Evolutionary conservation across 1,284 basidiomycete genomes (phyloP).

Genomic region (Melanopsichium pennsylvanicum): DNA sequence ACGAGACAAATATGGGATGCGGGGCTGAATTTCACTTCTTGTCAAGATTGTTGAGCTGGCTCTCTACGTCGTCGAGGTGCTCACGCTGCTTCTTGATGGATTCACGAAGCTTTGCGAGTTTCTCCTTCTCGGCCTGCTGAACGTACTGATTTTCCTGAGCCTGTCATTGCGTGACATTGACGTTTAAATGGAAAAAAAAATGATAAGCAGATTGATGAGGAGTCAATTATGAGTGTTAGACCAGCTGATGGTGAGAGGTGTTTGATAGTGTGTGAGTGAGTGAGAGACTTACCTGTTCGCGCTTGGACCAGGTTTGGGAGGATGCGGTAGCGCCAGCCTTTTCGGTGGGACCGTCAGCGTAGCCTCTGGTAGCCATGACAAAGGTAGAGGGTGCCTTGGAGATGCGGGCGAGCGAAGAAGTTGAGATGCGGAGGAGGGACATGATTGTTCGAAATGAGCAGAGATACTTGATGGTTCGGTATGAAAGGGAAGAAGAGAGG

Average conservation of each 20-base stretch:
- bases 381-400: conserved; percentile 42
- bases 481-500: background rate
- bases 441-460: conserved; percentile 20
- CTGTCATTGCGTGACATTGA: conserved; percentile 13
- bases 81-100: conserved; percentile 56
- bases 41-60: conserved; percentile 50
- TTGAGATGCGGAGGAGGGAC: conserved; percentile 47
- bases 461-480: too few relatives aligned
- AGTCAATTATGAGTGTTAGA: too few relatives aligned
- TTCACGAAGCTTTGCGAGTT: conserved; percentile 54
- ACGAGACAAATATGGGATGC: background rate
- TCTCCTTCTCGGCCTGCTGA: conserved; percentile 56
- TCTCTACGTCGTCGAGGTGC: conserved; percentile 52
- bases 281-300: conserved; percentile 55
- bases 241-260: too few relatives aligned
- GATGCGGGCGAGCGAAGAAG: conserved; percentile 42
- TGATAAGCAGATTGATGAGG: too few relatives aligned
- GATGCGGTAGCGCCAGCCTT: conserved; percentile 52
- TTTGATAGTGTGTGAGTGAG: too few relatives aligned
- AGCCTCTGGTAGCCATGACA: conserved; percentile 41
- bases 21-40: conserved; percentile 34
- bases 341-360: conserved; percentile 49
- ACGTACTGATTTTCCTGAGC: conserved; percentile 58
- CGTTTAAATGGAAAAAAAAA: too few relatives aligned
- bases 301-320: conserved; percentile 45